Base-by-base conservation (phyloP, 192 early-diverging fungal species). In the Coemansia sp. region DNA sequence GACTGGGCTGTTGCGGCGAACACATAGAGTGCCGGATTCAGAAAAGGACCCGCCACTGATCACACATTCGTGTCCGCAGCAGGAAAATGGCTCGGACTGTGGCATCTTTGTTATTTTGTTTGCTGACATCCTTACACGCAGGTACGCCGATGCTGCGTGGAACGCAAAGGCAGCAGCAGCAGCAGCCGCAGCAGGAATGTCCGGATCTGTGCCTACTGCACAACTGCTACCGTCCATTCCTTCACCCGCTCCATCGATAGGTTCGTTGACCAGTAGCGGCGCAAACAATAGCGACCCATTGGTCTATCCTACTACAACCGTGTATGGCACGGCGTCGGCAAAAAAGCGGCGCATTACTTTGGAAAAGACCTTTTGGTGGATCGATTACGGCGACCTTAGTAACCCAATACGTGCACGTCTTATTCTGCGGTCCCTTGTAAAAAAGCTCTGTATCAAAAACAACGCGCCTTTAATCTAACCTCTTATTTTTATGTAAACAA, bases 41-140 rank as follows among this genome's bases (percentile, higher is more conserved):
- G 41, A 21, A 30, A 18, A 14, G 6, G 34, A 21, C 34, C 45
- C 64, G n/a, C 60, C 58, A 5, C 73, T 83, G 56, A 39, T 63
- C 12, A 72, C 75, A 33, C 80, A 83, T n/a, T 74, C 72, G 35
- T 83, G 80, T 15, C 80, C 80, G 21, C 80, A 83, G 58, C 80
- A 83, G 49, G 80, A 83, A 26, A 83, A 83, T 44, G 41, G 60
- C 6, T 71, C 62, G 5, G 80, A 83, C 44, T 83, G 80, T 55
- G 80, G 80, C 3, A 36, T 83, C 0, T 83, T 83, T 66, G 75
- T 83, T 15, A 46, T 83, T 0, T 30, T 83, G 23, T 83, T 77
- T 69, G 69, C 63, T 15, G 80, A 83, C 49, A 23, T 83, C 12
- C 72, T 83, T 18, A 68, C 66, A 6, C 67, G 80, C 8, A 63